Evolutionary conservation across 352 stramenopile species (phyloP).

Genomic region (Phytopythium boreale): DNA sequence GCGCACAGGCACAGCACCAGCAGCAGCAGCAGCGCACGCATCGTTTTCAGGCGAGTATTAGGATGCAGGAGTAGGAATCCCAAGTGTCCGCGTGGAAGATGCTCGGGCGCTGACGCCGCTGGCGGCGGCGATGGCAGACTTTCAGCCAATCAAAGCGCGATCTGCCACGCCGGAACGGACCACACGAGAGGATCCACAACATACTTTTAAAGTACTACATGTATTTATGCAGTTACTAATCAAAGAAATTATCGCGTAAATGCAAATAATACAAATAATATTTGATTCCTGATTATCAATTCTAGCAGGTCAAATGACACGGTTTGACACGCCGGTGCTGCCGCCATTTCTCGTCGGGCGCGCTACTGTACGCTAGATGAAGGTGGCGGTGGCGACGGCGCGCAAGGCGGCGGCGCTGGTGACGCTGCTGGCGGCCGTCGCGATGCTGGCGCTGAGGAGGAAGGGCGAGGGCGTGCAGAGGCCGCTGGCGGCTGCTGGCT

Average conservation of each 20-base stretch:
- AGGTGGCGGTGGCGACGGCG: background rate
- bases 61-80: too few relatives aligned
- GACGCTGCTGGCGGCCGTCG: slow-evolving; percentile 4
- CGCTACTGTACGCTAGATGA: too few relatives aligned
- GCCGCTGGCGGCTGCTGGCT: background rate
- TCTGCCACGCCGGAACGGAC: background rate
- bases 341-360: background rate
- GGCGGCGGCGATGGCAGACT: background rate
- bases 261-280: background rate
- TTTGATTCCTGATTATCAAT: background rate
- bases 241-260: background rate
- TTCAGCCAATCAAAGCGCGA: slow-evolving; percentile 6
- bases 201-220: background rate
- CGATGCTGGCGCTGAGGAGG: slow-evolving; percentile 1
- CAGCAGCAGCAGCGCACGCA: slow-evolving; percentile 22
- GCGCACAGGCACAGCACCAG: slow-evolving; percentile 40
- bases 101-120: background rate
- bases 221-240: background rate
- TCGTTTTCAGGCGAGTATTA: background rate
- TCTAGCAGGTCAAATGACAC: background rate
- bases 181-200: background rate
- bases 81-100: background rate
- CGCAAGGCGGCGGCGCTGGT: background rate
- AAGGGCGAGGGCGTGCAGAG: too few relatives aligned
- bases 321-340: background rate